These are phyloP conservation scores for Tolypocladium ovalisporum DNA, from an alignment of 2,329 filamentous ascomycete species.

Conservation along the genomic window DNA sequence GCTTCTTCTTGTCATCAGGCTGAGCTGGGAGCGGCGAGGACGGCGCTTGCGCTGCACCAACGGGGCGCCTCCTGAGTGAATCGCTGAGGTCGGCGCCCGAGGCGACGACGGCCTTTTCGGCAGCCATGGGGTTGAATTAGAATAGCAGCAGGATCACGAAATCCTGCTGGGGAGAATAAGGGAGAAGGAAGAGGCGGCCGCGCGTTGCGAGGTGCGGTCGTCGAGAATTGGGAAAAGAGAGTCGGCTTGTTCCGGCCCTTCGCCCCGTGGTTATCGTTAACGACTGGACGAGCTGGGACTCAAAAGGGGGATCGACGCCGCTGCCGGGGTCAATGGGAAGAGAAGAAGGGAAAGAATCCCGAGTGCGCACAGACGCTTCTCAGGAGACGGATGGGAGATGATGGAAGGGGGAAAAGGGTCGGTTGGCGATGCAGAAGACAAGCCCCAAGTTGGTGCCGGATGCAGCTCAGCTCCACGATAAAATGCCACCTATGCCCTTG, in stretches of 20 bases:
- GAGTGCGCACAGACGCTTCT: slow-evolving; percentile 4
- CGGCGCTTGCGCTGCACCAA: slow-evolving; percentile 24
- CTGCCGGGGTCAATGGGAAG: slow-evolving; percentile 1
- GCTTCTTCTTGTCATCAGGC: slow-evolving; percentile 49
- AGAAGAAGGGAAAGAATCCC: slow-evolving; percentile 9
- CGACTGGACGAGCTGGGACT: slow-evolving; percentile 26
- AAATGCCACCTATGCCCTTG: slow-evolving; percentile 4
- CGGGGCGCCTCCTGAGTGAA: slow-evolving; percentile 43
- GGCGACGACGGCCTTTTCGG: slow-evolving; percentile 42
- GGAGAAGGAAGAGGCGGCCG: slow-evolving; percentile 2
- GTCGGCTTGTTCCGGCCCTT: slow-evolving; percentile 1
- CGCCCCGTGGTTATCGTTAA: slow-evolving; percentile 9
- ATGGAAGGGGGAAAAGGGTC: not conserved
- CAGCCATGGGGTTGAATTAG: slow-evolving; percentile 32
- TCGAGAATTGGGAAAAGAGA: slow-evolving; percentile 7
- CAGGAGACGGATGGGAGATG: not conserved
- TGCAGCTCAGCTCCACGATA: slow-evolving; percentile 1
- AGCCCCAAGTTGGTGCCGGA: not conserved
- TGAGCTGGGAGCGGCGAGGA: slow-evolving; percentile 27
- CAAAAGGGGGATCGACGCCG: slow-evolving; percentile 11
- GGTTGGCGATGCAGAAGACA: not conserved
- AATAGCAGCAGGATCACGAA: not conserved
- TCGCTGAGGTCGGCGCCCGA: slow-evolving; percentile 50
- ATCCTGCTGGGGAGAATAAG: not conserved
- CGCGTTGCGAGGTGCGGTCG: not conserved